Percentiles rank a stretch among this genome's conserved stretches.
These are phyloP conservation scores for Sclerotiophoma versabilis DNA, from an alignment of 2,329 filamentous ascomycete species.

Conservation along the genomic window DNA sequence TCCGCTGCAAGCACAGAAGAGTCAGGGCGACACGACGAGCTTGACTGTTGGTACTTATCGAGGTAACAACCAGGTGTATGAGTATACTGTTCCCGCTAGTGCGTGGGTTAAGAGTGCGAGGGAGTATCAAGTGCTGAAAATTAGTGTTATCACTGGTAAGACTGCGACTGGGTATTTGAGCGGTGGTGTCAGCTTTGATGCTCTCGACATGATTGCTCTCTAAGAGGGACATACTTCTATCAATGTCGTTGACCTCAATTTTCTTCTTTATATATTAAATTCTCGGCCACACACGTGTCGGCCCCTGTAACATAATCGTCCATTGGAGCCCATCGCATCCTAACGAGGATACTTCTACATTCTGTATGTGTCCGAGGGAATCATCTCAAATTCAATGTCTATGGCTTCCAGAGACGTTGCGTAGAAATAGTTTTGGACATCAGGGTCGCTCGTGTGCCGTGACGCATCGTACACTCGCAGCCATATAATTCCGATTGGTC, in stretches of 20 bases:
- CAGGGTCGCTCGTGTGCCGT: too few relatives aligned
- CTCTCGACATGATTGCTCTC: constrained; percentile 25
- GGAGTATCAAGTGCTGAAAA: constrained; percentile 30
- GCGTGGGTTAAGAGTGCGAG: constrained; percentile 28
- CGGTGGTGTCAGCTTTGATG: constrained; percentile 30
- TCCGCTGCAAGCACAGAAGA: constrained; percentile 24
- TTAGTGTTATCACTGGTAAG: constrained; percentile 31
- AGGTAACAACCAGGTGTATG: constrained; percentile 33
- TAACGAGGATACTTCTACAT: too few relatives aligned
- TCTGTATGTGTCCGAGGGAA: too few relatives aligned
- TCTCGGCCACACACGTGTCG: not conserved
- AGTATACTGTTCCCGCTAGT: constrained; percentile 31
- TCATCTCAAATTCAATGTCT: too few relatives aligned
- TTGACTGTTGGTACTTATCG: constrained; percentile 35
- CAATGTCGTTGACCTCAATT: not conserved
- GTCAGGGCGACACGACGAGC: constrained; percentile 28
- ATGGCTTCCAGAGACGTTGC: too few relatives aligned
- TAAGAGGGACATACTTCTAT: not conserved
- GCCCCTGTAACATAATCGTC: too few relatives aligned
- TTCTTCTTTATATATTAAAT: not conserved
- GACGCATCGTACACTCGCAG: too few relatives aligned
- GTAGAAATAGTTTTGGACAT: too few relatives aligned
- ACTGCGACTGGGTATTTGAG: constrained; percentile 29
- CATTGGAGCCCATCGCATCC: too few relatives aligned
- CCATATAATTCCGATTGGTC: too few relatives aligned